phyloP scores from a whole-genome alignment of 805 yeast genomes.

The Nadsonia fulvescens region DNA sequence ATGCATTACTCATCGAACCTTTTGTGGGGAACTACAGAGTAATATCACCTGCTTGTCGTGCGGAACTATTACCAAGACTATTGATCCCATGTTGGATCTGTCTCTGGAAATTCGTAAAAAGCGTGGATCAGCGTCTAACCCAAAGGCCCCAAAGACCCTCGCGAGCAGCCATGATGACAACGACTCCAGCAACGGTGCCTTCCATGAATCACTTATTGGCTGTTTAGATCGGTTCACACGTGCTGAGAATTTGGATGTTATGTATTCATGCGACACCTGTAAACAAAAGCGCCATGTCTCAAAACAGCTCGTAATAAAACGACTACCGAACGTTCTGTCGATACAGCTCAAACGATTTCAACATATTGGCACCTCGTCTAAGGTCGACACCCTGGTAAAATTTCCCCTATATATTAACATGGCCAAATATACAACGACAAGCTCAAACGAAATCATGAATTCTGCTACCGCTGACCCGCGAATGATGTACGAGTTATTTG shows the following conservation, averaged over 20 bases:
- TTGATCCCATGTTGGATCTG: constrained; percentile 81
- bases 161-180: too few relatives aligned
- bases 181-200: constrained; percentile 11
- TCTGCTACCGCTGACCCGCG: too few relatives aligned
- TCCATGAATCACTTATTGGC: constrained; percentile 26
- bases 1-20: constrained; percentile 70
- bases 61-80: constrained; percentile 40
- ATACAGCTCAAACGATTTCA: constrained; percentile 68
- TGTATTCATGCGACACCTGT: constrained; percentile 57
- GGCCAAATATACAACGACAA: constrained; percentile 30
- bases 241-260: constrained; percentile 57
- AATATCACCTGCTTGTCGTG: constrained; percentile 62
- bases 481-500: constrained; percentile 65
- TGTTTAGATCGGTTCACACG: constrained; percentile 66
- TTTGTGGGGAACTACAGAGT: constrained; percentile 70
- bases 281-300: constrained; percentile 41
- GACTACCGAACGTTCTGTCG: constrained; percentile 59
- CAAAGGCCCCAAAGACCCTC: too few relatives aligned
- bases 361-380: constrained; percentile 32
- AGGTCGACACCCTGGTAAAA: constrained; percentile 56
- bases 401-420: constrained; percentile 63
- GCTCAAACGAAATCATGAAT: constrained; percentile 7
- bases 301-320: constrained; percentile 51
- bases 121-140: constrained; percentile 7
- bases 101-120: constrained; percentile 44